Conservation (phyloP, 129 eudicot genomes). For the Pseudognaphalium luteoalbum region DNA sequence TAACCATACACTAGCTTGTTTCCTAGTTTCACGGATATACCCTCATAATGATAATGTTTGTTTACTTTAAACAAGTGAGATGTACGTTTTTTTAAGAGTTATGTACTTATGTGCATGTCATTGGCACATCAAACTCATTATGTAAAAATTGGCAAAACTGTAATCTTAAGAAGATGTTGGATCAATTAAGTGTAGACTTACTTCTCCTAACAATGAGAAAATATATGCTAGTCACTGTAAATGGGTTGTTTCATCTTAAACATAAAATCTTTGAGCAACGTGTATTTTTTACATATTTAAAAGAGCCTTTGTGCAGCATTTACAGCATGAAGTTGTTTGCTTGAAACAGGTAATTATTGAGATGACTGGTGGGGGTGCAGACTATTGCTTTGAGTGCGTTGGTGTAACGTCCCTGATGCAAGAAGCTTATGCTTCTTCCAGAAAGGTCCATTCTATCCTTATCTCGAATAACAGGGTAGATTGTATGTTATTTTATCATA, state of each 20-base stretch:
- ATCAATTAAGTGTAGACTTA: neutral
- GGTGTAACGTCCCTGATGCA: conserved; percentile 59
- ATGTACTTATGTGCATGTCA: no score
- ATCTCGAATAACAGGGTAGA: neutral
- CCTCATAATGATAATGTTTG: no score
- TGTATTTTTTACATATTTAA: no score
- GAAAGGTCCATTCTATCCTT: conserved; percentile 48
- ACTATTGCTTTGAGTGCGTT: conserved; percentile 85
- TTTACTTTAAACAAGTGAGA: no score
- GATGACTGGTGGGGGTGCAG: conserved; percentile 89
- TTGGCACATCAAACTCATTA: no score
- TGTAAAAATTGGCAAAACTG: no score
- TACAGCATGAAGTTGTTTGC: neutral
- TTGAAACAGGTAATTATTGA: conserved; percentile 58
- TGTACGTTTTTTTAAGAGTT: no score
- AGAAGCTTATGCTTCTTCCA: conserved; percentile 70
- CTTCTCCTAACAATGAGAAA: neutral
- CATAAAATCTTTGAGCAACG: no score
- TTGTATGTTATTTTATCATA: neutral
- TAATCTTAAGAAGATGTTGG: neutral
- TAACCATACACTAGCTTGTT: neutral
- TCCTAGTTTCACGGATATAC: neutral
- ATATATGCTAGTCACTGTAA: neutral
- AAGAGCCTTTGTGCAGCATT: neutral
- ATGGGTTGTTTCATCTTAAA: no score